A percentile compares a stretch with the other conserved stretches of the same genome.
These are phyloP conservation scores for Tephrocybe rancida DNA, from an alignment of 768 basidiomycete species.

Conservation along the genomic window DNA sequence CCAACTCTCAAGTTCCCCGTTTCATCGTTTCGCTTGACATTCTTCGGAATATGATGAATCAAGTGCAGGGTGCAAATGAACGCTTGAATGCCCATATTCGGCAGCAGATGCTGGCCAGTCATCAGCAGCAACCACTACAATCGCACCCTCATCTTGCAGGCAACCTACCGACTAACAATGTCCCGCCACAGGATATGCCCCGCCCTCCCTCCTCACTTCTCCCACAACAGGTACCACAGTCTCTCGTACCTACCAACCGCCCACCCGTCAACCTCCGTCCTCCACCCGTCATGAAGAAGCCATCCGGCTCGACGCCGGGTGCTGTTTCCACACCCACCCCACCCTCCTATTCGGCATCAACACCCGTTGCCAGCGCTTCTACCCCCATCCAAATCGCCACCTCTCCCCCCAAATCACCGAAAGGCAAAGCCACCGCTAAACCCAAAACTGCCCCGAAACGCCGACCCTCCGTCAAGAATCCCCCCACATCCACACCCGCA, in stretches of 20 bases:
- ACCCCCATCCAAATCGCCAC: slow-evolving; percentile 57
- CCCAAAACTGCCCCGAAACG: slow-evolving; percentile 41
- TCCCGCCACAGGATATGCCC: slow-evolving; percentile 12
- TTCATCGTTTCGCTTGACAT: slow-evolving; percentile 39
- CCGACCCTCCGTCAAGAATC: slow-evolving; percentile 29
- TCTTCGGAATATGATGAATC: slow-evolving; percentile 43
- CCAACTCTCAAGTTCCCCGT: slow-evolving; percentile 35
- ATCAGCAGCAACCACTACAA: slow-evolving; percentile 17
- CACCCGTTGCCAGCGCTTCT: slow-evolving; percentile 44
- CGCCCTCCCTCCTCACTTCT: slow-evolving; percentile 24
- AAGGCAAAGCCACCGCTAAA: slow-evolving; percentile 52
- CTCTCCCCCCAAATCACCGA: slow-evolving; percentile 76
- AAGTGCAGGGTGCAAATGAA: slow-evolving; percentile 19
- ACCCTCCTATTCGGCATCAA: slow-evolving; percentile 42
- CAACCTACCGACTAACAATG: slow-evolving; percentile 8
- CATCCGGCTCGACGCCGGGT: slow-evolving; percentile 24
- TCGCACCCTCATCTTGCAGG: slow-evolving; percentile 6
- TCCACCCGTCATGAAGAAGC: slow-evolving; percentile 30
- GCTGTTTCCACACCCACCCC: slow-evolving; percentile 44
- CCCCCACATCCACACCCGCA: slow-evolving; percentile 29
- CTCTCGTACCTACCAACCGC: slow-evolving; percentile 16
- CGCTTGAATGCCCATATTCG: slow-evolving; percentile 10
- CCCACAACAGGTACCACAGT: slow-evolving; percentile 20
- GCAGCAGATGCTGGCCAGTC: slow-evolving; percentile 19
- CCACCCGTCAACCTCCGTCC: slow-evolving; percentile 18